Base-by-base conservation (phyloP, 805 yeast species). In the Blastobotrys attinorum region DNA sequence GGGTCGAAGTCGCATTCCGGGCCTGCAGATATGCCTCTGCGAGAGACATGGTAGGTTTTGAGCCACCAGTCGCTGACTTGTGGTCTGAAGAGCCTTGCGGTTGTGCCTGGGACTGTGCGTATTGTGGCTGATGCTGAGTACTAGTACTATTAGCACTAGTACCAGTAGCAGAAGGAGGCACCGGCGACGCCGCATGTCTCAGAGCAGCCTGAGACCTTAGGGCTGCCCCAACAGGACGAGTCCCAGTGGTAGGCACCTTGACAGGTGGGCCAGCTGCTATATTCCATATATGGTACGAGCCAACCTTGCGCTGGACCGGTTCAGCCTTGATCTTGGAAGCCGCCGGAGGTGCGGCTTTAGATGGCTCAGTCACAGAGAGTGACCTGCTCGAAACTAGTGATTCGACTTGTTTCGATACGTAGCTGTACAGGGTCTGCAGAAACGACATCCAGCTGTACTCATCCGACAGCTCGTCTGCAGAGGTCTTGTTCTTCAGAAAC, bases 361-460 rank as follows among this genome's bases (percentile, higher is more conserved):
- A 8, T 25, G 29, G 29, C 11, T 25, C 29, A 7, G 11, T 25
- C 10, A 25, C 29, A 11, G 7, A 8, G 10, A 25, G 29, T 11
- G 29, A 25, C 11, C 29, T 25, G 11, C 29, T 25, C 29, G 29
- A 25, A 25, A 25, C 29, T 25, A 25, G 11, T 11, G 29, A 25
- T 25, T 25, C 29, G 29, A 25, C 29, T 7, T 25, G 7, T 25
- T 11, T 7, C 7, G 29, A 8, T 18, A 84, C 81, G 56, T 84
- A 89, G 36, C 83, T 92, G 46, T 83, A 73, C 39, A 92, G 59
- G 48, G 84, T 92, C 53, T 79, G 81, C 51, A 90, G 69, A 58
- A 89, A 90, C 45, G 77, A 75, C 48, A 83, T 72, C 96, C 97
- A 90, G 52, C 81, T 89, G 62, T 87, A 90, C 49, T 77, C 81